Evolutionary conservation across 2,329 filamentous ascomycete species (phyloP), one percentile per base, ranked within the genome.

Genomic region (Fonsecaea multimorphosa): DNA sequence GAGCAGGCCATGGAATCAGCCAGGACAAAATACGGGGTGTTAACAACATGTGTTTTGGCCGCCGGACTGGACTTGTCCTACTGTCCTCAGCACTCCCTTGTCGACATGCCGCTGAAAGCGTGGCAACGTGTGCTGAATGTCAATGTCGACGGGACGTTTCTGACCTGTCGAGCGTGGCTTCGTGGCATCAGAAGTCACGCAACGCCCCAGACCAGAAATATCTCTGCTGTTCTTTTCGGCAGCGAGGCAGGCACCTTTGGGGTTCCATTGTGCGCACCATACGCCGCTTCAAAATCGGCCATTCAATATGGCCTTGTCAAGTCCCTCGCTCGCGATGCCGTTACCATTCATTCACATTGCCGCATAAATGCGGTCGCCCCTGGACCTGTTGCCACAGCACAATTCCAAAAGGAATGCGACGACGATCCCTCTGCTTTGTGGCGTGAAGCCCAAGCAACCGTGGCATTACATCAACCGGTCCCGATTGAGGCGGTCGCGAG

Each of bases 341-440:
- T 75, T 40, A 74, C 76, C 64, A 75, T 80, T 24, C 78, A 74
- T 64, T 69, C 27, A 70, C 72, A n/a, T 76, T 78, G 27, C 27
- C 76, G 81, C 56, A 78, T 83, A 24, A 83, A 83, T 70, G 79
- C 78, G 8, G 75, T 83, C 29, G 81, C 81, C 3, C 81, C 81
- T 16, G 81, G 81, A 7, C 74, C 80, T 4, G 81, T 83, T 1
- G 76, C 80, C 61, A 83, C 81, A 16, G 70, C 68, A 11, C 76
- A 80, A 54, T 83, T 82, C 67, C 69, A 70, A 58, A 74, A 79
- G 58, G 81, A 82, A 65, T 79, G 77, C 66, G 73, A 69, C 44
- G 72, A 74, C 16, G 77, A 78, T 65, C 76, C 77, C 4, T 68
- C 77, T 27, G 79, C 80, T 67, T 72, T 75, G 55, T 83, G 76